Evolutionary conservation across 1,284 basidiomycete genomes (phyloP).

Genomic region (Filobasidium uniguttulatum): DNA sequence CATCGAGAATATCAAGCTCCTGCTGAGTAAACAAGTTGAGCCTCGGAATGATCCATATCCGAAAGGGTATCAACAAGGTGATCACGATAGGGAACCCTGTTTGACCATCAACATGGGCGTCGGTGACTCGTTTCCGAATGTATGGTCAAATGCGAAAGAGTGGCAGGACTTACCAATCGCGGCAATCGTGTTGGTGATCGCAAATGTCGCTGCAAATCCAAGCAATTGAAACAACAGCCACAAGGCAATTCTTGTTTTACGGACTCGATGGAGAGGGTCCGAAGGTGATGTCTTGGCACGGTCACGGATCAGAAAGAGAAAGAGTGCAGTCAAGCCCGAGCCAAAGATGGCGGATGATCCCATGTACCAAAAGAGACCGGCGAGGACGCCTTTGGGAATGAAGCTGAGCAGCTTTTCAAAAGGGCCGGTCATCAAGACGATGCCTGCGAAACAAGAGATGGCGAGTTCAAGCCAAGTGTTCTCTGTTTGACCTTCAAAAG

Average conservation of each 20-base stretch:
- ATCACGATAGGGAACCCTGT: conserved; percentile 78
- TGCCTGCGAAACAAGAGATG: conserved; percentile 20
- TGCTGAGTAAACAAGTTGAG: conserved; percentile 58
- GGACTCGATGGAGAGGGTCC: conserved; percentile 61
- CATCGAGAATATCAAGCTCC: conserved; percentile 74
- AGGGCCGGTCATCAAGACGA: conserved; percentile 62
- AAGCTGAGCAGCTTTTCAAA: conserved; percentile 64
- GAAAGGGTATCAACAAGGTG: conserved; percentile 68
- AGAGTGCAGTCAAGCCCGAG: conserved; percentile 72
- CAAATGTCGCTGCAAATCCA: conserved; percentile 79
- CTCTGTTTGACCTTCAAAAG: too few relatives aligned
- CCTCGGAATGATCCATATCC: conserved; percentile 57
- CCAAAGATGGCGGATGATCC: conserved; percentile 65
- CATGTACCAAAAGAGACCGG: conserved; percentile 48
- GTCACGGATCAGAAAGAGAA: conserved; percentile 72
- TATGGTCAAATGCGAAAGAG: background rate
- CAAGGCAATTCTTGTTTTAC: conserved; percentile 59
- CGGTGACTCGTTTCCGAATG: background rate
- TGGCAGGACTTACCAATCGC: conserved; percentile 37
- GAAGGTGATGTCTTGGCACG: conserved; percentile 46
- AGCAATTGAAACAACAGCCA: conserved; percentile 69
- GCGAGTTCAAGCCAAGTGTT: background rate
- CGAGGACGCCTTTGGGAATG: conserved; percentile 52
- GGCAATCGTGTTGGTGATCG: conserved; percentile 76
- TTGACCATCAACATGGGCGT: background rate